Conservation (phyloP, 75 land plant genomes). For the Gnetum montanum region DNA sequence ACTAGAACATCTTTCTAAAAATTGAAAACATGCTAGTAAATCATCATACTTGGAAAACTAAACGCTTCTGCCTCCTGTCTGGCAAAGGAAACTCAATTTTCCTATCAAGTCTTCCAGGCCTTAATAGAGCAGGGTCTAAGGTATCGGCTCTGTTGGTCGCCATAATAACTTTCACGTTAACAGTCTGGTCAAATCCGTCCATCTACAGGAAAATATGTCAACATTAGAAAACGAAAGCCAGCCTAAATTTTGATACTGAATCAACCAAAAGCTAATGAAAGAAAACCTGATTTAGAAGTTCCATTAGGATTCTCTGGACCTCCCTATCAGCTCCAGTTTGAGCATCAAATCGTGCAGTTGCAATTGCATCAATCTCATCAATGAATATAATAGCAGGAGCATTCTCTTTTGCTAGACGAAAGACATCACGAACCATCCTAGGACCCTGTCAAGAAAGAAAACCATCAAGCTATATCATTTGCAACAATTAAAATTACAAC, state of each 20-base stretch:
- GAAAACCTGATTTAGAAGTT: constrained; percentile 77
- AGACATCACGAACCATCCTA: constrained; percentile 82
- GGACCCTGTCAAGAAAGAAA: constrained; percentile 45
- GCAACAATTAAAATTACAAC: no score
- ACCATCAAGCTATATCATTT: no score
- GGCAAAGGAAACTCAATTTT: constrained; percentile 92
- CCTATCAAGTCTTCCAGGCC: constrained; percentile 84
- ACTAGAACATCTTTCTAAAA: not conserved
- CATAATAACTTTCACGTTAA: constrained; percentile 96
- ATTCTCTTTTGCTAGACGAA: constrained; percentile 83
- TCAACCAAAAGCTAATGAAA: not conserved
- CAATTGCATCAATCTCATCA: constrained; percentile 88
- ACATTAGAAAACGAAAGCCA: not conserved
- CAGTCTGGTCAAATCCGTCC: constrained; percentile 95
- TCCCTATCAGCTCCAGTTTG: constrained; percentile 90
- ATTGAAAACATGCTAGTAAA: not conserved
- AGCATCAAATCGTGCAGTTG: constrained; percentile 91
- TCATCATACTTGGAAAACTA: constrained; percentile 66
- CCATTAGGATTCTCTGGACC: constrained; percentile 89
- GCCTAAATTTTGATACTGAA: not conserved
- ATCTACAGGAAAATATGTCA: constrained; percentile 31
- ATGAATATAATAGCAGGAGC: constrained; percentile 86
- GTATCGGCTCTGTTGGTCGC: constrained; percentile 89
- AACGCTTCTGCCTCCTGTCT: constrained; percentile 83
- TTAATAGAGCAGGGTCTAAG: constrained; percentile 79